Conservation (phyloP, 2,329 filamentous ascomycete genomes). For the Ascochyta koolunga region DNA sequence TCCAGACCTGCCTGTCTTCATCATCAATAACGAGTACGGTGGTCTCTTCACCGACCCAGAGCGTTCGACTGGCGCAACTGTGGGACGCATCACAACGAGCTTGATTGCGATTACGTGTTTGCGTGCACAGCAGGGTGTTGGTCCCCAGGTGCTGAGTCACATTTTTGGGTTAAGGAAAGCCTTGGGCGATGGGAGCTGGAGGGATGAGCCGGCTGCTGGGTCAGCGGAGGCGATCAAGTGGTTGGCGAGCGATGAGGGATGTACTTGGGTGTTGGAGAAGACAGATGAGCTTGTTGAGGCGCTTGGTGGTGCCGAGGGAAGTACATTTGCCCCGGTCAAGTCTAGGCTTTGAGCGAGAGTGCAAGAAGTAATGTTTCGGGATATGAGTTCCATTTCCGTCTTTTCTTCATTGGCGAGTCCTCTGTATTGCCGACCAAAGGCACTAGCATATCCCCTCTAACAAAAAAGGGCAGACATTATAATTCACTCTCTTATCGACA, state of each 20-base stretch:
- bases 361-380: no score
- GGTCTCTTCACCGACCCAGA: conserved; percentile 73
- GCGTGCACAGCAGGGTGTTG: conserved; percentile 79
- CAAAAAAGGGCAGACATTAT: no score
- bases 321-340: conserved; percentile 39
- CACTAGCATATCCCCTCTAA: no score
- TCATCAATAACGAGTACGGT: conserved; percentile 76
- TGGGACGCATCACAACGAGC: conserved; percentile 74
- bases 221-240: conserved; percentile 64
- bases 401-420: no score
- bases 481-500: no score
- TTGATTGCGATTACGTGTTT: conserved; percentile 76
- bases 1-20: conserved; percentile 81
- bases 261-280: conserved; percentile 65
- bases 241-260: conserved; percentile 70
- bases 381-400: no score
- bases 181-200: conserved; percentile 68
- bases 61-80: conserved; percentile 54
- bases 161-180: conserved; percentile 81
- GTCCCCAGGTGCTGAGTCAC: conserved; percentile 80
- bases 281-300: conserved; percentile 64
- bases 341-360: conserved; percentile 29
- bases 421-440: no score
- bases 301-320: conserved; percentile 37
- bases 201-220: conserved; percentile 52